Conservation (phyloP, 805 yeast genomes). For the Monosporozyma solicola region DNA sequence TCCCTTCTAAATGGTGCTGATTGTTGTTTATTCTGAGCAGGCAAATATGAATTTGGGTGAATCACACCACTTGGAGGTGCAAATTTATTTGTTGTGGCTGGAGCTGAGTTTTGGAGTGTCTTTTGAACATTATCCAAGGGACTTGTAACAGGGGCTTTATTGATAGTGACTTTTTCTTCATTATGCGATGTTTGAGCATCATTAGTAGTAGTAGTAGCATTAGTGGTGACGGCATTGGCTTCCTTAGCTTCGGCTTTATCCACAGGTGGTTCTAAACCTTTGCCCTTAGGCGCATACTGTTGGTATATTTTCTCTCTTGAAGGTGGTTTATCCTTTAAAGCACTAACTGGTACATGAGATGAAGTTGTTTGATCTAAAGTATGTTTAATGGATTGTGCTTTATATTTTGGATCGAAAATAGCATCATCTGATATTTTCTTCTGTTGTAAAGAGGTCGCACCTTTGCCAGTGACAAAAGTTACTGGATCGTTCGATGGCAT, state of each 20-base stretch:
- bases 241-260: not conserved
- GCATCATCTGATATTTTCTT: slow-evolving; percentile 34
- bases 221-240: not conserved
- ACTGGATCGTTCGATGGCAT: slow-evolving; percentile 8
- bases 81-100: slow-evolving; percentile 9
- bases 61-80: slow-evolving; percentile 22
- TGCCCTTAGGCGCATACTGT: slow-evolving; percentile 29
- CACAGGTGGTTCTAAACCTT: slow-evolving; percentile 7
- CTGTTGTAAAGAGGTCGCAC: slow-evolving; percentile 48
- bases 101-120: not conserved
- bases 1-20: slow-evolving; percentile 8
- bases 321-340: slow-evolving; percentile 19
- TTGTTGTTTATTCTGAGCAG: slow-evolving; percentile 1
- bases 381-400: slow-evolving; percentile 46
- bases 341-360: slow-evolving; percentile 39
- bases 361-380: slow-evolving; percentile 64
- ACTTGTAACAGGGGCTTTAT: not conserved
- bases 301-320: slow-evolving; percentile 20
- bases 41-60: slow-evolving; percentile 17
- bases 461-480: slow-evolving; percentile 55
- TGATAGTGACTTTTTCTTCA: not conserved
- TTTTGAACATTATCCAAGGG: not conserved
- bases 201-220: not conserved
- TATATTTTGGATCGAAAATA: slow-evolving; percentile 48
- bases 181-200: not conserved